Base-by-base conservation (phyloP, 305 asterid species). In the Solanum chacoense region DNA sequence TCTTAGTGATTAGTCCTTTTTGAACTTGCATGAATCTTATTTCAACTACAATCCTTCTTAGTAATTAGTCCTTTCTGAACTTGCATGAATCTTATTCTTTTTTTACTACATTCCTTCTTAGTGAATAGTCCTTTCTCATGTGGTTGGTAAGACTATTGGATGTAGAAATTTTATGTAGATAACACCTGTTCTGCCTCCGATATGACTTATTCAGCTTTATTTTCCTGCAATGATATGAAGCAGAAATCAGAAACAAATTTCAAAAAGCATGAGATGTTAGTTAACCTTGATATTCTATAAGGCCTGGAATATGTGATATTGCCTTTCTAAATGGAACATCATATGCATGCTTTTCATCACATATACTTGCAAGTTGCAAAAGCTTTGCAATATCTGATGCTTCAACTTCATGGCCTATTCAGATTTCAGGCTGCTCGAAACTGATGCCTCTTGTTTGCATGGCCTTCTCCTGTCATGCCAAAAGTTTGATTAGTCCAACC, bases 131-230 rank as follows among this genome's bases (percentile, higher is more conserved):
- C 55, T 42, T 36, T 40, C 40, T 35, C 37, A 35, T 29, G 29
- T 29, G 32, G 73, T 50, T 83, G 29, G 31, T 84, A 74, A 31
- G 67, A 11, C 26, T 85, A 63, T 55, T n/a, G 87, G 32, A 59
- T 93, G 88, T 79, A 95, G 99, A 90, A 95, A 29, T 9, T 83
- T 26, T 5, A 29, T 45, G 11, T 0, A 8, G 71, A 81, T 45
- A 45, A 4, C 28, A 81, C 16, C 0, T 45, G 86, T 29, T 81
- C 26, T 81, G 11, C 37, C 36, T 42, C 65, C 16, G 10, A 42
- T 80, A 4, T 18, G 20, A 45, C 38, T 45, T 73, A 74, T 32
- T 45, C 72, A 31, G 20, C 37, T 83, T 45, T 50, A 83, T 45
- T 83, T 83, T 50, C 86, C 73, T 83, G 42, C 35, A 83, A 83